Percentiles rank a stretch among this genome's conserved stretches.
These are phyloP conservation scores for Coemansia brasiliensis DNA, from an alignment of 192 early-diverging fungal genomes.

Conservation along the genomic window DNA sequence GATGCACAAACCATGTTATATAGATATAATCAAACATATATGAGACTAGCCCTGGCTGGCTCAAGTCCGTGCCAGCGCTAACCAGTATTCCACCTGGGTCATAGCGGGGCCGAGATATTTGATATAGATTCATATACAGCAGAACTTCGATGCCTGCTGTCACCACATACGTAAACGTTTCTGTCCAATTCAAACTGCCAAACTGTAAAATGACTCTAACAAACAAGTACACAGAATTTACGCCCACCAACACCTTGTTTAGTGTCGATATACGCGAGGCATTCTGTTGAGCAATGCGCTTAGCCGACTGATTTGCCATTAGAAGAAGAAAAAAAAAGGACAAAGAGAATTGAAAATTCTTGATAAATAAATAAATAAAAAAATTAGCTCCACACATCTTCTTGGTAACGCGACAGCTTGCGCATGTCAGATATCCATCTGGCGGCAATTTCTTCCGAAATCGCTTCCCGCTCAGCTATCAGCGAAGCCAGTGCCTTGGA, in stretches of 20 bases:
- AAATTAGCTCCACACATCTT: constrained; percentile 89
- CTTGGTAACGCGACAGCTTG: constrained; percentile 79
- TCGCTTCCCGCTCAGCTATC: constrained; percentile 68
- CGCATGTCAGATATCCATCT: constrained; percentile 86
- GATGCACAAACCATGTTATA: constrained; percentile 75
- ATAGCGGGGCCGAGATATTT: constrained; percentile 40
- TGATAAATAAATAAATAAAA: constrained; percentile 16
- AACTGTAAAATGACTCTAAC: constrained; percentile 31
- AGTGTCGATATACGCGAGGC: constrained; percentile 30
- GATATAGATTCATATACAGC: constrained; percentile 21
- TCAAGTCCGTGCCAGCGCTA: constrained; percentile 56
- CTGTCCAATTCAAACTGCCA: constrained; percentile 40
- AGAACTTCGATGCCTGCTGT: constrained; percentile 12
- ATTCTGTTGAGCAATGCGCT: constrained; percentile 46
- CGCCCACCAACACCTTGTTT: constrained; percentile 17
- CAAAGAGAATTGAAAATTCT: no score
- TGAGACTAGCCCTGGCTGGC: constrained; percentile 54
- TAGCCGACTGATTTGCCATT: constrained; percentile 30
- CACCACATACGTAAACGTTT: constrained; percentile 15
- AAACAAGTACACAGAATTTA: constrained; percentile 38
- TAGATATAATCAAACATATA: constrained; percentile 88
- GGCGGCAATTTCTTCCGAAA: constrained; percentile 66
- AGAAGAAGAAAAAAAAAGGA: no score
- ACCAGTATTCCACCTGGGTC: constrained; percentile 43
- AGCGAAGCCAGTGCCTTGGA: constrained; percentile 59